These are phyloP conservation scores for Monascus purpureus DNA, from an alignment of 495 filamentous ascomycete genomes.

Conservation along the genomic window DNA sequence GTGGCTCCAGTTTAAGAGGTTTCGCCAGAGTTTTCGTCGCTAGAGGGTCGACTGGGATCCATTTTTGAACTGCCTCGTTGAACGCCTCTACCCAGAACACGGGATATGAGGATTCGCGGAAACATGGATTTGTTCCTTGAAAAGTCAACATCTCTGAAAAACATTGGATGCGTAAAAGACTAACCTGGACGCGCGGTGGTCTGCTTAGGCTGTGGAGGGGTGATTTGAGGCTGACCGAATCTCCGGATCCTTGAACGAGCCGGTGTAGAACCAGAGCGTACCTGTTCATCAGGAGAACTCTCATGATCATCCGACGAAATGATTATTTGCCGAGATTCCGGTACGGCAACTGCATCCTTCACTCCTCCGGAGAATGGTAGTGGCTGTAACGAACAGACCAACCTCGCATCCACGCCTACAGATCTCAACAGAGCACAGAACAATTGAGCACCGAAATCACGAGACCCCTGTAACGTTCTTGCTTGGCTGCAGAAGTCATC, in stretches of 20 bases:
- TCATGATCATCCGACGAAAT: conserved; percentile 26
- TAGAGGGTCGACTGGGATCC: conserved; percentile 77
- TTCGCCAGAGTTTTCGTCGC: conserved; percentile 65
- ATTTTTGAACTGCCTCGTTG: conserved; percentile 71
- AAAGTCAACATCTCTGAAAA: conserved; percentile 1
- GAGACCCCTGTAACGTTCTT: conserved; percentile 52
- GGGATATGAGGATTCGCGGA: conserved; percentile 48
- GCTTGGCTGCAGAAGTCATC: conserved; percentile 60
- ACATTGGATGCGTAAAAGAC: conserved; percentile 1
- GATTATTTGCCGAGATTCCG: conserved; percentile 19
- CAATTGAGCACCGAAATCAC: conserved; percentile 79
- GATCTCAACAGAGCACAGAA: conserved; percentile 76
- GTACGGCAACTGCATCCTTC: conserved; percentile 29
- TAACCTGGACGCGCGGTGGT: conserved; percentile 10
- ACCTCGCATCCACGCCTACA: conserved; percentile 63
- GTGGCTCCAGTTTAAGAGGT: conserved; percentile 66
- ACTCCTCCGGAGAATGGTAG: conserved; percentile 55
- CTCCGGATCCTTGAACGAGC: conserved; percentile 15
- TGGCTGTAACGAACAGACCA: conserved; percentile 85
- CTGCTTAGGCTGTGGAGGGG: conserved; percentile 25
- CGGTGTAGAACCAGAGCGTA: conserved; percentile 4
- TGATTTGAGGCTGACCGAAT: conserved; percentile 31
- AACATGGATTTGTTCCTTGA: conserved; percentile 9
- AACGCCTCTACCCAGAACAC: conserved; percentile 92
- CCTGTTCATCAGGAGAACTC: conserved; percentile 14